A percentile compares a stretch with the other conserved stretches of the same genome.
Conservation (phyloP, 371 early-diverging fungal species). For the Blakeslea trispora region DNA sequence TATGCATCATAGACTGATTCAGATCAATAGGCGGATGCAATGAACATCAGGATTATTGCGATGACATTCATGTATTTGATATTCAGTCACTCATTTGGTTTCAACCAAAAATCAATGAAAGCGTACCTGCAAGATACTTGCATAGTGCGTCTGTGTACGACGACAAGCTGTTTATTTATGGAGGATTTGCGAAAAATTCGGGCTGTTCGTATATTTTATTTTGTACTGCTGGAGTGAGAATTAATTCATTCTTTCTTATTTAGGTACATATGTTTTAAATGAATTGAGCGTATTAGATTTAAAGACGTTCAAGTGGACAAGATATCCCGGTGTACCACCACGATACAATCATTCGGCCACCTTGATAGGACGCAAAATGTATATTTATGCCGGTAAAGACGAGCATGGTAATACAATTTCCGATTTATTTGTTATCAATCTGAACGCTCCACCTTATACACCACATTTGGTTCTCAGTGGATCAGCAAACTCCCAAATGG, state of each 20-base stretch:
- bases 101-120: conserved; percentile 54
- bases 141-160: conserved; percentile 64
- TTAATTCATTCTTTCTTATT: too few relatives aligned
- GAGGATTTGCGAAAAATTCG: conserved; percentile 61
- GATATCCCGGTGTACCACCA: conserved; percentile 54
- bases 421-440: conserved; percentile 60
- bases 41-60: conserved; percentile 57
- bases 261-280: conserved; percentile 43
- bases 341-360: conserved; percentile 67
- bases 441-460: conserved; percentile 46
- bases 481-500: conserved; percentile 50
- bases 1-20: too few relatives aligned
- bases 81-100: conserved; percentile 58
- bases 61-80: conserved; percentile 66
- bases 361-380: conserved; percentile 56
- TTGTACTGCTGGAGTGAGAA: too few relatives aligned
- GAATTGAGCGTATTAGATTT: conserved; percentile 60
- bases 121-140: conserved; percentile 55
- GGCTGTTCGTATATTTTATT: conserved; percentile 57
- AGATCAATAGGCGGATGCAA: conserved; percentile 54
- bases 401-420: conserved; percentile 62
- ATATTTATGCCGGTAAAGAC: conserved; percentile 64
- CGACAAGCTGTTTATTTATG: conserved; percentile 64
- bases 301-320: conserved; percentile 59
- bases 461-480: conserved; percentile 48